A percentile compares a stretch with the other conserved stretches of the same genome.
Conservation (phyloP, 2,329 filamentous ascomycete species). For the Fusarium sp. region DNA sequence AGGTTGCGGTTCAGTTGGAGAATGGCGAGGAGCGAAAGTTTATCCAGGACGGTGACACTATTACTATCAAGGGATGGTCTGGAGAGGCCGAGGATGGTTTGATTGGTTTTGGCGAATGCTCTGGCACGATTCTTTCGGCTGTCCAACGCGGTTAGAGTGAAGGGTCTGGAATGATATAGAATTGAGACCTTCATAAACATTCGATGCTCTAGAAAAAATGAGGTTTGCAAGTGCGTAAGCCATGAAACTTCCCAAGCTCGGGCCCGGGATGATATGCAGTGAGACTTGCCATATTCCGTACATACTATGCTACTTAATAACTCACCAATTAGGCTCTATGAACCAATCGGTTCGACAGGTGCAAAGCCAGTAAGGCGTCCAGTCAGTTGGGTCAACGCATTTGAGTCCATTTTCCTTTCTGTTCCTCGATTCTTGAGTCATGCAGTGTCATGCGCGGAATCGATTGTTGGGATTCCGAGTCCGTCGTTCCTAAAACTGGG, state of each 20-base stretch:
- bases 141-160: not conserved
- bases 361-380: not conserved
- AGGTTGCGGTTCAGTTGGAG: slow-evolving; percentile 69
- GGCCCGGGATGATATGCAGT: no score
- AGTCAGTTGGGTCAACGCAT: not conserved
- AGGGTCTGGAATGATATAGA: not conserved
- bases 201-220: no score
- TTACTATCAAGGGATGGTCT: slow-evolving; percentile 34
- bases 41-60: slow-evolving; percentile 35
- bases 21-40: slow-evolving; percentile 64
- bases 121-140: not conserved
- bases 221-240: no score
- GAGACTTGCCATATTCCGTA: no score
- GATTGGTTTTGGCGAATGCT: slow-evolving; percentile 38
- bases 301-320: no score
- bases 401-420: not conserved
- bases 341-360: no score
- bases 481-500: not conserved
- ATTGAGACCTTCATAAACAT: not conserved
- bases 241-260: not conserved
- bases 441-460: not conserved
- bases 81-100: slow-evolving; percentile 16
- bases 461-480: not conserved
- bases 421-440: not conserved
- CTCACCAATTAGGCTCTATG: no score